Evolutionary conservation across 169 alveolate genomes (phyloP).

Genomic region (Eimeria praecox): DNA sequence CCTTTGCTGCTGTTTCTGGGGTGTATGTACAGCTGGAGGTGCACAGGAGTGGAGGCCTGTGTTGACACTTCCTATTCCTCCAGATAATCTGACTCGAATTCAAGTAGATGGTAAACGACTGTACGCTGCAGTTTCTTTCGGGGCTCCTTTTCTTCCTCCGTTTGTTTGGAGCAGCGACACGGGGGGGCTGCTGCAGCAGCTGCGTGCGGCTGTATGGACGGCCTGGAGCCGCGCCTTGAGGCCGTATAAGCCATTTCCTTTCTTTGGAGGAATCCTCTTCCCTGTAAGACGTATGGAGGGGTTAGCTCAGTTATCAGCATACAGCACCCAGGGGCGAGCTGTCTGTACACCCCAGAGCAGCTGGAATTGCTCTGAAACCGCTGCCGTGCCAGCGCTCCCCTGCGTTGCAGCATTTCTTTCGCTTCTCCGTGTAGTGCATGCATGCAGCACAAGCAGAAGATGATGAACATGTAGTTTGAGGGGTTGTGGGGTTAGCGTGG

Average conservation of each 20-base stretch:
- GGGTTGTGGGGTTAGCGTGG: too few relatives aligned
- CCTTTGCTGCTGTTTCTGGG: too few relatives aligned
- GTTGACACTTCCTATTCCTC: conserved; percentile 4
- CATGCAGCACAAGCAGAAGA: background rate
- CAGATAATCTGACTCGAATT: conserved; percentile 6
- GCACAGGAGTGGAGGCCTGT: background rate
- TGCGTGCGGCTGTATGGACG: conserved; percentile 32
- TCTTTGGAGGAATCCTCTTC: conserved; percentile 6
- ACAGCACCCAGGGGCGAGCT: too few relatives aligned
- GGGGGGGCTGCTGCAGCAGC: background rate
- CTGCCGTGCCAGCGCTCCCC: too few relatives aligned
- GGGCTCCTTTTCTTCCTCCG: conserved; percentile 38
- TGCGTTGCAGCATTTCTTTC: too few relatives aligned
- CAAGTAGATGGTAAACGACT: conserved; percentile 9
- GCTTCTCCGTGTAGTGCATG: background rate
- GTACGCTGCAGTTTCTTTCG: conserved; percentile 33
- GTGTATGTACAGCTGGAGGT: background rate
- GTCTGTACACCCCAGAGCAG: too few relatives aligned
- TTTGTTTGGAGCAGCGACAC: background rate
- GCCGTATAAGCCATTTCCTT: conserved; percentile 15
- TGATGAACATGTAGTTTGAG: too few relatives aligned
- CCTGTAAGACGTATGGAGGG: background rate
- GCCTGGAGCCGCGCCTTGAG: conserved; percentile 18
- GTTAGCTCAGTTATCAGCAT: too few relatives aligned
- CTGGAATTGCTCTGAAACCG: too few relatives aligned